Conservation (phyloP, 129 eudicot species). For the Chrysanthemum lavandulifolium region DNA sequence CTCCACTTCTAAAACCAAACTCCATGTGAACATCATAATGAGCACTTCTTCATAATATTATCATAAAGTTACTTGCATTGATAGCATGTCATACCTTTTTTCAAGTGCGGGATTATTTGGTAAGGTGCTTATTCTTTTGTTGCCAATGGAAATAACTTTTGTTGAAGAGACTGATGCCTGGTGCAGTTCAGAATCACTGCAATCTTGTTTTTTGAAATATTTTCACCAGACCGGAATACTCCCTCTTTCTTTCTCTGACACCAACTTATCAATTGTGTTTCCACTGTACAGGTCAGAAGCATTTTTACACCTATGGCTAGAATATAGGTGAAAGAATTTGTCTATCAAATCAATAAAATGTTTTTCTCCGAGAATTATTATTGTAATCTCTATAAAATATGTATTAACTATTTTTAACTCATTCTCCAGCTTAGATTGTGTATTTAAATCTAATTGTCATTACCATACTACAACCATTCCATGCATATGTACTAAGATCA, state of each 20-base stretch:
- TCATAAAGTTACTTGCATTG: conserved; percentile 5
- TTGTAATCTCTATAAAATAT: neutral
- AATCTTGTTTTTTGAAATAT: conserved; percentile 37
- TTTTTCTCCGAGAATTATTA: conserved; percentile 1
- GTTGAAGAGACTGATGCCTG: conserved; percentile 39
- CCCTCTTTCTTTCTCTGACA: conserved; percentile 31
- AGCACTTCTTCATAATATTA: conserved; percentile 11
- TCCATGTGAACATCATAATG: conserved; percentile 33
- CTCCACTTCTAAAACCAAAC: conserved; percentile 7
- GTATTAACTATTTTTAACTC: conserved; percentile 2
- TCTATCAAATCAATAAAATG: conserved; percentile 10
- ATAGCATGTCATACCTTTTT: conserved; percentile 39
- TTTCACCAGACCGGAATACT: conserved; percentile 37
- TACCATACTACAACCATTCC: conserved; percentile 1
- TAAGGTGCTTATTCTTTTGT: conserved; percentile 21
- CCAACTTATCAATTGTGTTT: conserved; percentile 29
- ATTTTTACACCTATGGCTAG: conserved; percentile 7
- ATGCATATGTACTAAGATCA: conserved; percentile 4
- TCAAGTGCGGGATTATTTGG: conserved; percentile 36
- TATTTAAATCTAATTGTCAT: conserved; percentile 8
- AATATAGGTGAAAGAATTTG: neutral
- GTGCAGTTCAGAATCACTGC: conserved; percentile 39
- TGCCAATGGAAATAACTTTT: conserved; percentile 29
- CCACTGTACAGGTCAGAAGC: conserved; percentile 42
- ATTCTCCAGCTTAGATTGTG: neutral